phyloP scores from a whole-genome alignment of 2,329 filamentous ascomycete species.

The Rhynchosporium agropyri region DNA sequence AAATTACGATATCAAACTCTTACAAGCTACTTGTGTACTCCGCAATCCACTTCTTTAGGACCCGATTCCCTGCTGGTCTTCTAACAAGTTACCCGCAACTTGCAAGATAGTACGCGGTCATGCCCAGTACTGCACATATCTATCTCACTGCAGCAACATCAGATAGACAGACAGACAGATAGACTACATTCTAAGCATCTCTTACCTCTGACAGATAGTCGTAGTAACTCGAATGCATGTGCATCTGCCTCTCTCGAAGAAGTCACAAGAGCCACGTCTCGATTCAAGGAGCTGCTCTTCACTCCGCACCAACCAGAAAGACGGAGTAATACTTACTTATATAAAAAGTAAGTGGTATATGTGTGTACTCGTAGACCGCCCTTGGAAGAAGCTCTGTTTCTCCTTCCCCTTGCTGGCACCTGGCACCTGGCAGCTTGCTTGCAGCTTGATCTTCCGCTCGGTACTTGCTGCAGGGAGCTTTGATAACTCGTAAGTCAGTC shows the following conservation, averaged over 20 bases:
- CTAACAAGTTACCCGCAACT: not conserved
- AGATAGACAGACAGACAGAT: not conserved
- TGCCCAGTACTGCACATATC: not conserved
- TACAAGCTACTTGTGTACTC: not conserved
- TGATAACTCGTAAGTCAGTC: not conserved
- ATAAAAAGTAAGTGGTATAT: no score
- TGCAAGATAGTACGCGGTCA: constrained; percentile 2
- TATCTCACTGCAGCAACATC: no score
- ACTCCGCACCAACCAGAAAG: constrained; percentile 18
- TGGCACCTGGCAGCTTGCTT: not conserved
- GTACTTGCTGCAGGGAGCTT: constrained; percentile 11
- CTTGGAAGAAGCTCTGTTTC: not conserved
- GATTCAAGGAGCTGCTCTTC: not conserved
- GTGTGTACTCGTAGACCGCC: no score
- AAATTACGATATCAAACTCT: constrained; percentile 14
- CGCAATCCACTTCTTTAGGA: constrained; percentile 5
- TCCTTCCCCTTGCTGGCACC: constrained; percentile 2
- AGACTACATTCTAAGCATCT: constrained; percentile 1
- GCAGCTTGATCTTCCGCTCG: not conserved
- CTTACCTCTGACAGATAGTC: constrained; percentile 11
- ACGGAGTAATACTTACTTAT: not conserved
- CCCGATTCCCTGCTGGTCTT: not conserved
- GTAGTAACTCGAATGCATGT: constrained; percentile 8
- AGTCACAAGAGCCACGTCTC: constrained; percentile 6
- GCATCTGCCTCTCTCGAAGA: constrained; percentile 1